Percentiles rank a stretch among this genome's conserved stretches.
Conservation (phyloP, 805 yeast species). For the Starmerella riodocensis region DNA sequence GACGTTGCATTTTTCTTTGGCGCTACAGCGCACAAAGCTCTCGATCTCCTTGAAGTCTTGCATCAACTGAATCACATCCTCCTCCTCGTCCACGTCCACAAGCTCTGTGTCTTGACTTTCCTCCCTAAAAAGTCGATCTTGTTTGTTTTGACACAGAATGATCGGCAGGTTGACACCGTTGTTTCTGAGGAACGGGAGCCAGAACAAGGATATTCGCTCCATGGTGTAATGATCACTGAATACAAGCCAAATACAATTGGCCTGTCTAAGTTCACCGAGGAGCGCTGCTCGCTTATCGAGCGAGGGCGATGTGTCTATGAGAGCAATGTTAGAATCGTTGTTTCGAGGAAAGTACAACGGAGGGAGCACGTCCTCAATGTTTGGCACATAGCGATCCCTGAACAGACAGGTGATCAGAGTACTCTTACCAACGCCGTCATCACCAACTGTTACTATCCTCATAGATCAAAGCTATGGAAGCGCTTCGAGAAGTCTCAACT, state of each 20-base stretch:
- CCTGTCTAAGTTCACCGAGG: slow-evolving; percentile 62
- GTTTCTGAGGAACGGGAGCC: slow-evolving; percentile 89
- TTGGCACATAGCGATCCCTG: slow-evolving; percentile 68
- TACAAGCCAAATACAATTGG: slow-evolving; percentile 89
- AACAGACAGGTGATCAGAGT: slow-evolving; percentile 66
- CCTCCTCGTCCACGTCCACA: slow-evolving; percentile 34
- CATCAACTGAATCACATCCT: slow-evolving; percentile 73
- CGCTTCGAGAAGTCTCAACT: no score
- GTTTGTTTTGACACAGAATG: slow-evolving; percentile 77
- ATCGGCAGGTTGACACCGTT: slow-evolving; percentile 89
- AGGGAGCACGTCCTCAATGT: slow-evolving; percentile 65
- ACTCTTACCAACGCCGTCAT: slow-evolving; percentile 44
- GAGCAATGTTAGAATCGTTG: slow-evolving; percentile 47
- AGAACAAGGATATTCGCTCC: slow-evolving; percentile 77
- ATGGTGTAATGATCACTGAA: slow-evolving; percentile 90
- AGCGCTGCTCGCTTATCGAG: slow-evolving; percentile 47
- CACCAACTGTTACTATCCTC: slow-evolving; percentile 85
- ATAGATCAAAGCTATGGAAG: no score
- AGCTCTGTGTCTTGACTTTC: slow-evolving; percentile 3
- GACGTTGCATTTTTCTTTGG: slow-evolving; percentile 69
- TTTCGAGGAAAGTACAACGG: slow-evolving; percentile 69
- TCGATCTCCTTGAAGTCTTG: slow-evolving; percentile 91
- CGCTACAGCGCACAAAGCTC: slow-evolving; percentile 79
- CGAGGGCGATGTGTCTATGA: slow-evolving; percentile 59
- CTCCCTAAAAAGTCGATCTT: slow-evolving; percentile 15